Conservation (phyloP, 2,329 filamentous ascomycete species). For the Colletotrichum navitas region DNA sequence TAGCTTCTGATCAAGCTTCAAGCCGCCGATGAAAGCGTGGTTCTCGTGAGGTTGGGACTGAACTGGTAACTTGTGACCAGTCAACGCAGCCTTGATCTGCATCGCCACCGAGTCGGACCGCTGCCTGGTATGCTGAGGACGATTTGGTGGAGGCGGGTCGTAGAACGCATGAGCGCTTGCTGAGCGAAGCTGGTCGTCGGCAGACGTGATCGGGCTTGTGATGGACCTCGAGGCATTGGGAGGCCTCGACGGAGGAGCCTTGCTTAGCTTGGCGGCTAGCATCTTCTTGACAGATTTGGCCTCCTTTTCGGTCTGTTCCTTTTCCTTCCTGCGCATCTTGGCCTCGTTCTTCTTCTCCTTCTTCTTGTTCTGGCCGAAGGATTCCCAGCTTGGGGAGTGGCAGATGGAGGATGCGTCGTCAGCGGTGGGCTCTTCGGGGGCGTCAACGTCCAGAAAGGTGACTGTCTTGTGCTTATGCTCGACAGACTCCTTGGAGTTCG, state of each 20-base stretch:
- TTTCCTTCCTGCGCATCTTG: slow-evolving; percentile 57
- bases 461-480: slow-evolving; percentile 54
- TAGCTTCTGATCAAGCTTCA: slow-evolving; percentile 56
- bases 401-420: slow-evolving; percentile 66
- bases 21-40: slow-evolving; percentile 56
- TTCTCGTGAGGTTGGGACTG: slow-evolving; percentile 38
- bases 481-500: slow-evolving; percentile 45
- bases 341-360: slow-evolving; percentile 64
- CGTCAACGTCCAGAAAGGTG: slow-evolving; percentile 54
- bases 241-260: slow-evolving; percentile 49
- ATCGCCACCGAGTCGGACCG: slow-evolving; percentile 42
- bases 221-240: slow-evolving; percentile 33
- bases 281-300: slow-evolving; percentile 55
- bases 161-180: slow-evolving; percentile 33
- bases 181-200: slow-evolving; percentile 27
- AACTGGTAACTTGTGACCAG: slow-evolving; percentile 39
- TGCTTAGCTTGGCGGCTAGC: slow-evolving; percentile 53
- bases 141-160: slow-evolving; percentile 20
- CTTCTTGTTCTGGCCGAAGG: slow-evolving; percentile 65
- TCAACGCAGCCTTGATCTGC: slow-evolving; percentile 40
- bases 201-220: slow-evolving; percentile 31
- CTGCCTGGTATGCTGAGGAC: slow-evolving; percentile 31
- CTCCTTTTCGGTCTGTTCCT: slow-evolving; percentile 54
- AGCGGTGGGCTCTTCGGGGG: slow-evolving; percentile 51
- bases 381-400: slow-evolving; percentile 73